Base-by-base conservation (phyloP, 495 filamentous ascomycete species). In the Neurospora sp. region DNA sequence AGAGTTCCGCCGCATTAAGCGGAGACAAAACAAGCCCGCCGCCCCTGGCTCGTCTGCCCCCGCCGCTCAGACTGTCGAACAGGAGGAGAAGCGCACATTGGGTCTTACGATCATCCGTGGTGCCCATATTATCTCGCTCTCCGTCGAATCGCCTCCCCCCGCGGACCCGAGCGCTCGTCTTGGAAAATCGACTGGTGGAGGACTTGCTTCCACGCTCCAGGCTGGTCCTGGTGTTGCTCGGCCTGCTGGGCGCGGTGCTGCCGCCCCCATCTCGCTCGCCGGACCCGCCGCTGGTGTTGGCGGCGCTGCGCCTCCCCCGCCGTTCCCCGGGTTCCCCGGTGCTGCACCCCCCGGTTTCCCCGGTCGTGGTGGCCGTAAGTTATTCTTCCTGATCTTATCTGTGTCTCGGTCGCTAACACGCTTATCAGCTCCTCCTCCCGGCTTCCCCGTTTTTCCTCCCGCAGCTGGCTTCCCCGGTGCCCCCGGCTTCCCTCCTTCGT, bases 141-240 rank as follows among this genome's bases (percentile, higher is more conserved):
- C 96, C 3, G 95, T 98, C 71, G 96, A 98, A 76, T 96, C 94
- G 74, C 95, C 96, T 41, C 96, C 96, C n/a, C 94, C 96, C 31
- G 92, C 94, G 72, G 96, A 99, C 78, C 94, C 94, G 39, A 92
- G 94, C 75, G 90, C 95, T 39, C 90, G 96, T 82, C 86, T 99
- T 70, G 96, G 94, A 73, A 89, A 91, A 76, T 86, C 88, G 73
- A 92, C 90, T 38, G 86, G 92, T 39, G 89, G 88, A 73, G 92
- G 90, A 42, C 83, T 90, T 53, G 82, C 87, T 14, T 86, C 90
- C 20, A 89, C 92, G 68, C 85, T 97, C 74, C 85, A 89, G 45
- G 88, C 95, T 75, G 96, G 96, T 69, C 92, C 96, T 73, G 96
- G 96, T 75, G 93, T 98, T 78, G 90, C 92, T 74, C 91, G 94